Evolutionary conservation across 2,329 filamentous ascomycete species (phyloP), one percentile per base, ranked within the genome.

Genomic region (Ophiostoma ulmi): DNA sequence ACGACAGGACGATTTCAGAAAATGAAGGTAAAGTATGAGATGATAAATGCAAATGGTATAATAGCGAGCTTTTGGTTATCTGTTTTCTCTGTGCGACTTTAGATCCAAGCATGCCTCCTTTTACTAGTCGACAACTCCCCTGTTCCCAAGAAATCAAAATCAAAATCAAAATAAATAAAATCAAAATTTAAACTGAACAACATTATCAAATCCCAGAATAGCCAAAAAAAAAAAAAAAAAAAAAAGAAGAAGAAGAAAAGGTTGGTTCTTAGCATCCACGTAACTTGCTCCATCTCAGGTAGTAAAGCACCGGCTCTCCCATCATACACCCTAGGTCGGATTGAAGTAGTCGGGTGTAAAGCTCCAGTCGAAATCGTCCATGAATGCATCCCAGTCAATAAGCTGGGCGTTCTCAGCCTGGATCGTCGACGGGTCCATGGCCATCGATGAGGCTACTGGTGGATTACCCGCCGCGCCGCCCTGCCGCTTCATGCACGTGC

Each of bases 341-440:
- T 74, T 73, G 5, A 76, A 69, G 66, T 75, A 75, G 39, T 76
- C 75, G 1, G 73, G 73, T 3, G 76, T 76, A 67, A 78, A 79
- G 39, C 76, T 80, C 83, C 82, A 84, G 72, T 83, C 82, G 74
- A 84, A 84, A 65, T 85, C 83, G 70, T 83, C 81, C 79, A 84
- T 81, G 41, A 85, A 80, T 70, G 83, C 80, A 72, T 81, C 80
- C 83, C 83, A 85, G 75, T 85, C 83, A 58, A 85, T 79, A 64
- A 83, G 80, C 68, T 83, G 80, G 39, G 83, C 69, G 22, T 69
- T 72, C 2, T 74, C 74, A 1, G 73, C 66, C 52, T 72, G 72
- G 1, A 74, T 70, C 6, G 72, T 14, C 1, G 71, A 58, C 5
- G 74, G n/a, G 35, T 74, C 73, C 17, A 74, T 69, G 0, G 73